phyloP scores from a whole-genome alignment of 2,329 filamentous ascomycete genomes.

The Microdochium bolleyi region DNA sequence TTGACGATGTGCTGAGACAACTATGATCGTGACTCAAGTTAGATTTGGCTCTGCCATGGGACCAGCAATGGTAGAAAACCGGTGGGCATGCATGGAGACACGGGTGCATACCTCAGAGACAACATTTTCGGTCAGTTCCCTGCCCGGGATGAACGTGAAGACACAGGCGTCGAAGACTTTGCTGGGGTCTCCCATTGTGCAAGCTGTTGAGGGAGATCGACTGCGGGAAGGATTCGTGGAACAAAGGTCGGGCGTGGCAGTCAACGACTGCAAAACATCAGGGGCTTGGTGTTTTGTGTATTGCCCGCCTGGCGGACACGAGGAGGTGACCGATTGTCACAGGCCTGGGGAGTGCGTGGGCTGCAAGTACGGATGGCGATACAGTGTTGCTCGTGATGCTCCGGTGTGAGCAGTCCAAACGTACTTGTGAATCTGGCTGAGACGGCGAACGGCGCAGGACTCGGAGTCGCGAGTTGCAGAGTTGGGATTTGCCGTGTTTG shows the following conservation, averaged over 20 bases:
- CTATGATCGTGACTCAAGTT: slow-evolving; percentile 18
- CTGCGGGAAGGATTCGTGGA: not conserved
- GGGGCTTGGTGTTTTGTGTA: not conserved
- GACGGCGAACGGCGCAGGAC: too few species aligned
- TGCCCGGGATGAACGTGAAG: slow-evolving; percentile 17
- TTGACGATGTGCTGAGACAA: slow-evolving; percentile 33
- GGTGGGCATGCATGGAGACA: too few species aligned
- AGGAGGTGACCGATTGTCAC: too few species aligned
- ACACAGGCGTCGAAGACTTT: slow-evolving; percentile 17
- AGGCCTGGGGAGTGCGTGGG: too few species aligned
- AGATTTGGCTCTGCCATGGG: not conserved
- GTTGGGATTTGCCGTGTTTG: not conserved
- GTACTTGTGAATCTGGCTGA: too few species aligned
- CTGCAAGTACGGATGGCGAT: too few species aligned
- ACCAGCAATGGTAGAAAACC: not conserved
- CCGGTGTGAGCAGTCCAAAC: too few species aligned
- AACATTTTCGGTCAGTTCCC: slow-evolving; percentile 12
- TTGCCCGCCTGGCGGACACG: too few species aligned
- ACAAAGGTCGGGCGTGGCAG: not conserved
- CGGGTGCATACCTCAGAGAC: slow-evolving; percentile 15
- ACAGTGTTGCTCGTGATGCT: too few species aligned
- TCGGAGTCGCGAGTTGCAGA: not conserved
- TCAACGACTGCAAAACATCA: not conserved
- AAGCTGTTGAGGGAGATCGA: not conserved
- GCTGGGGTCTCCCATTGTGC: not conserved